Conservation (phyloP, 805 yeast genomes). For the Saturnispora saitoi region DNA sequence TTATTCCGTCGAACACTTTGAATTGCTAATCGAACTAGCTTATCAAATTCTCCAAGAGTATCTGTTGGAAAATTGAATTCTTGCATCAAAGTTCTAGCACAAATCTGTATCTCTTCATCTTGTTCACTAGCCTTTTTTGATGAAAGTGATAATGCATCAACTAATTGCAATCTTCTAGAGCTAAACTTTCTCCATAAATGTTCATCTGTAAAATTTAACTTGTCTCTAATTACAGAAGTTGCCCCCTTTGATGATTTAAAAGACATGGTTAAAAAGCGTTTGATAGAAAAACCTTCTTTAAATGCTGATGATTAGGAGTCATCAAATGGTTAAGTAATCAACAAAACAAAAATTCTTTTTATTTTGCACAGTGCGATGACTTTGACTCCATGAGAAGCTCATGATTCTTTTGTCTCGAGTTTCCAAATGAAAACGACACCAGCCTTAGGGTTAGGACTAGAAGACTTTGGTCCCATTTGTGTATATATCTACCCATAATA, state of each 20-base stretch:
- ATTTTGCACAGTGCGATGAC: conserved; percentile 21
- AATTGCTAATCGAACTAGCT: conserved; percentile 84
- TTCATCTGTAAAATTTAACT: conserved; percentile 72
- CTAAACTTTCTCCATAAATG: conserved; percentile 82
- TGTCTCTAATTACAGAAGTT: conserved; percentile 39
- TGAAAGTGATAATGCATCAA: conserved; percentile 56
- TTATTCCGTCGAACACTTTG: conserved; percentile 89
- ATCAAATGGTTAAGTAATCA: background rate
- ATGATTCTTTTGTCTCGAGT: background rate
- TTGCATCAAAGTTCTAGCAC: conserved; percentile 65
- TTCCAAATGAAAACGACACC: too few species aligned
- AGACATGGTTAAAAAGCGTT: conserved; percentile 4
- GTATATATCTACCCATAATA: too few species aligned
- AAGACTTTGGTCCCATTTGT: too few species aligned
- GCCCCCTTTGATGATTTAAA: conserved; percentile 26
- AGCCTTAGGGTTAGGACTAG: too few species aligned
- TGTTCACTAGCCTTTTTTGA: conserved; percentile 86
- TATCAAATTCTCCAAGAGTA: conserved; percentile 68
- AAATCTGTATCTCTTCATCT: conserved; percentile 68
- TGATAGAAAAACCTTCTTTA: background rate
- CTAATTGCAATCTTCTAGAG: conserved; percentile 81
- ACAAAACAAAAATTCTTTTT: conserved; percentile 16
- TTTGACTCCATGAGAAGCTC: background rate
- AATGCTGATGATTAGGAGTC: background rate
- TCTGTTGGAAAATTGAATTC: conserved; percentile 67